Percentiles rank a stretch among this genome's conserved stretches.
Conservation (phyloP, 202 grass and related monocot genomes). For the Dendrocalamus latiflorus region DNA sequence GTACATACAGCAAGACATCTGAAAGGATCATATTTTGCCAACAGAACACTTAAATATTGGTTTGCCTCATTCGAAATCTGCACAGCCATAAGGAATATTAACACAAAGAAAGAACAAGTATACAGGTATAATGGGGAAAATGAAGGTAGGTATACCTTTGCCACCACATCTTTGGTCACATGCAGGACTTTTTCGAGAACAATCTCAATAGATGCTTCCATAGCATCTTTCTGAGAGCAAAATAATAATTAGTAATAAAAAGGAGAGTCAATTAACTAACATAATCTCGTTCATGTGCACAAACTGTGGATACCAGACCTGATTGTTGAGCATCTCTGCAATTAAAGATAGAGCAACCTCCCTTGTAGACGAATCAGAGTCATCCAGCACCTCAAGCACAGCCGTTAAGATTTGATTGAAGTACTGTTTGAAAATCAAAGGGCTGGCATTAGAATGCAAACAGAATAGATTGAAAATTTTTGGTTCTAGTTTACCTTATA, state of each 20-base stretch:
- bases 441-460: constrained; percentile 17
- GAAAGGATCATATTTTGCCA: no score
- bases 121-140: constrained; percentile 4
- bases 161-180: constrained; percentile 72
- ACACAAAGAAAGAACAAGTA: no score
- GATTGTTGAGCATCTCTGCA: constrained; percentile 81
- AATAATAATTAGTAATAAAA: constrained; percentile 28
- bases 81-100: no score
- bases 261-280: constrained; percentile 6
- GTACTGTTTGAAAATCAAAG: constrained; percentile 58
- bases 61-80: no score
- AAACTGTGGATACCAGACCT: constrained; percentile 50
- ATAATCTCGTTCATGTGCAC: constrained; percentile 11
- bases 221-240: constrained; percentile 67
- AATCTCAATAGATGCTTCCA: constrained; percentile 96
- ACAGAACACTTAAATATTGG: no score
- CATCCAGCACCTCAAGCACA: constrained; percentile 84
- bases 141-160: constrained; percentile 57
- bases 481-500: neutral
- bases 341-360: constrained; percentile 81
- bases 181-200: constrained; percentile 93
- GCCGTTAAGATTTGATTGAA: constrained; percentile 98
- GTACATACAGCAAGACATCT: no score
- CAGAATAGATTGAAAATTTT: neutral
- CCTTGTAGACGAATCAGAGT: constrained; percentile 63